phyloP scores from a whole-genome alignment of 2,329 filamentous ascomycete species.

The Aspergillus ochraceus region DNA sequence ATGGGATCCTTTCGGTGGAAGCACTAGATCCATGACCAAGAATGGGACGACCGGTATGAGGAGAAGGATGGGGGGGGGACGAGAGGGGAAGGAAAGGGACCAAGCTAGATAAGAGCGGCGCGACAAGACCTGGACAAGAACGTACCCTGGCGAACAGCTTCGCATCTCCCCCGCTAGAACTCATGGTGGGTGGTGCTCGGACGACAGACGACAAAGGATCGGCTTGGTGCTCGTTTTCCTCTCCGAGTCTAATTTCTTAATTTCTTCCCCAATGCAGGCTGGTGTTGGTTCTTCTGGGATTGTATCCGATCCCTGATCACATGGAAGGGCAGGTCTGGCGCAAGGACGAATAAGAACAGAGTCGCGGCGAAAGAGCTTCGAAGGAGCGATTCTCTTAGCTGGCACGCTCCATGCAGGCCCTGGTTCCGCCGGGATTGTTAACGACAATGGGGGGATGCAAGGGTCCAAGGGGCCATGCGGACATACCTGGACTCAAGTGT shows the following conservation, averaged over 20 bases:
- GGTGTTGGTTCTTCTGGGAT: not conserved
- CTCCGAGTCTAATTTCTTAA: not conserved
- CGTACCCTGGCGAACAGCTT: conserved; percentile 98
- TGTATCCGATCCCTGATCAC: conserved; percentile 20
- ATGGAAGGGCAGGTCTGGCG: conserved; percentile 7
- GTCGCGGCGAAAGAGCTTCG: not conserved
- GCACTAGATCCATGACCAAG: conserved; percentile 5
- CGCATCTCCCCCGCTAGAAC: conserved; percentile 82
- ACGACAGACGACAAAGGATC: not conserved
- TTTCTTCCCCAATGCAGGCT: not conserved
- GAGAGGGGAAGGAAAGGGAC: not conserved
- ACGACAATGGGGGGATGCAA: not conserved
- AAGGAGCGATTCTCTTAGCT: not conserved
- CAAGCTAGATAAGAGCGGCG: not conserved
- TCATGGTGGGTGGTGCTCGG: conserved; percentile 49
- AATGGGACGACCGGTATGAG: conserved; percentile 8
- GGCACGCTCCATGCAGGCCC: not conserved
- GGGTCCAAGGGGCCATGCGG: not conserved
- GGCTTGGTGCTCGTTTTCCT: not conserved
- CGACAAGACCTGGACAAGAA: conserved; percentile 30
- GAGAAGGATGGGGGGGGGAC: not conserved
- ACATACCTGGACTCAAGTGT: not conserved
- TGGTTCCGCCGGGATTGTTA: not conserved
- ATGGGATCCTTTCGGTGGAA: not conserved
- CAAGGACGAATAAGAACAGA: not conserved